Percentiles rank a stretch among this genome's conserved stretches.
These are phyloP conservation scores for Alternaria alternata DNA, from an alignment of 2,329 filamentous ascomycete species.

Conservation along the genomic window DNA sequence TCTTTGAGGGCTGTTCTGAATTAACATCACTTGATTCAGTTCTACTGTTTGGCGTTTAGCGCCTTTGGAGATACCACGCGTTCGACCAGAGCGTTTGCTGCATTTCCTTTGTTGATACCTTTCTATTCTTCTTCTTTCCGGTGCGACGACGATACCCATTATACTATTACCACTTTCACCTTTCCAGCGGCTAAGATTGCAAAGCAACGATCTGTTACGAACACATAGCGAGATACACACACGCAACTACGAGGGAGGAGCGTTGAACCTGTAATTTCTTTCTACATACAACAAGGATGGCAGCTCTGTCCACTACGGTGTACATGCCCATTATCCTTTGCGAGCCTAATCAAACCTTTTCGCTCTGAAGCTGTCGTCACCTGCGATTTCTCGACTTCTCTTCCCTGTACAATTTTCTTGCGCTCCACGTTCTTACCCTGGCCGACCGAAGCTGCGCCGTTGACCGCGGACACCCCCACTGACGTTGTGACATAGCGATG, in stretches of 20 bases:
- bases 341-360: constrained; percentile 20
- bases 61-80: constrained; percentile 40
- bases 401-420: constrained; percentile 15
- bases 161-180: constrained; percentile 34
- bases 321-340: constrained; percentile 7
- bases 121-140: constrained; percentile 32
- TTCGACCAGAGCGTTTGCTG: constrained; percentile 28
- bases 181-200: constrained; percentile 37
- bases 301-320: constrained; percentile 11
- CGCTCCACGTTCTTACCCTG: constrained; percentile 9
- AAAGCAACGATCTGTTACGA: constrained; percentile 32
- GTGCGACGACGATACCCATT: constrained; percentile 51
- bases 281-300: constrained; percentile 25
- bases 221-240: constrained; percentile 29
- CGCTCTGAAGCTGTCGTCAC: constrained; percentile 6
- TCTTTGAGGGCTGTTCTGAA: constrained; percentile 21
- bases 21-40: constrained; percentile 15
- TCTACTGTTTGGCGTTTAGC: constrained; percentile 31
- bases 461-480: constrained; percentile 8
- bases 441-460: constrained; percentile 16
- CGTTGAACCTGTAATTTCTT: constrained; percentile 23
- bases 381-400: constrained; percentile 2
- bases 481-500: constrained; percentile 15
- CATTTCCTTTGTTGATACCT: constrained; percentile 22
- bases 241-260: constrained; percentile 23